Base-by-base conservation (phyloP, 352 stramenopile genomes). In the Phytophthora megakarya region DNA sequence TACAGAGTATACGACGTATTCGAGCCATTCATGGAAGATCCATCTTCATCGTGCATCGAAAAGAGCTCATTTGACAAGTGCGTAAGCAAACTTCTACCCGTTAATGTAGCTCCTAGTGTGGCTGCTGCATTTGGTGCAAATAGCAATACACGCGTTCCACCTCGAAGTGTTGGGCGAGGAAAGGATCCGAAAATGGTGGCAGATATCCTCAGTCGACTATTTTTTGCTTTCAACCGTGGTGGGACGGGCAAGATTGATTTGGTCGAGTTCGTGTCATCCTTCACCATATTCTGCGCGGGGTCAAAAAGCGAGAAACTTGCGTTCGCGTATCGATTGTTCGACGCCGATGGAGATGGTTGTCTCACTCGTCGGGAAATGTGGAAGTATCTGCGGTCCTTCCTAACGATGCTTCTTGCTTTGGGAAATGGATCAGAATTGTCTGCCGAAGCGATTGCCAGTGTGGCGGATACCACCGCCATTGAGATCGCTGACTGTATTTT, bases 251-350 rank as follows among this genome's bases (percentile, higher is more conserved):
- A 91, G 53, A 92, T 96, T 38, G 87, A 96, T 50, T 54, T 92
- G 32, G 64, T 92, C 11, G 90, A 99, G 65, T 95, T 99, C 22
- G 90, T 98, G 52, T 96, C 91, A 26, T 95, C 93, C 16, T 90
- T 98, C 44, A 95, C 89, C 5, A 83, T 99, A 6, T 89, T 99
- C 22, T 98, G 86, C 47, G 91, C 84, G 3, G 97, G 96, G 3
- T 98, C 95, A 23, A 99, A 99, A 67, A 98, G 92, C 51, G 90
- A 95, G 35, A 99, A 99, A 54, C 81, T 99, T 1, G 89, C 88
- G 6, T 96, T 96, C 45, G 84, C 88, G 1, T 97, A 91, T 56
- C 76, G 76, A 10, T 45, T 97, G n/a, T 98, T 98, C 64, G 95
- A 98, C 61, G 73, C 82, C 25, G 89, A 98, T 64, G 83, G 86